Evolutionary conservation across 2,329 filamentous ascomycete species (phyloP).

Genomic region (Colletotrichum melonis): DNA sequence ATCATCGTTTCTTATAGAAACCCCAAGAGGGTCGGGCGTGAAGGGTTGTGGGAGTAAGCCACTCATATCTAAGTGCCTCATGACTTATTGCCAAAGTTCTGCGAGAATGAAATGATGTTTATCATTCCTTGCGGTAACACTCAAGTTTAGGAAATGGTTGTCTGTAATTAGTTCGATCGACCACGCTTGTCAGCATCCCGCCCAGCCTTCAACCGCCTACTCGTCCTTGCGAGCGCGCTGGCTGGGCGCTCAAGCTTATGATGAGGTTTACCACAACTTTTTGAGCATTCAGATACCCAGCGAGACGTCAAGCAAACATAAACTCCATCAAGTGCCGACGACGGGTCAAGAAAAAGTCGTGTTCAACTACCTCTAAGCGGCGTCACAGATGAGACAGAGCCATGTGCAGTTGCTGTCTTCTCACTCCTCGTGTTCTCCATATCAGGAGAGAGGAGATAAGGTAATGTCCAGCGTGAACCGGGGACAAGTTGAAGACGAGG

Average conservation of each 20-base stretch:
- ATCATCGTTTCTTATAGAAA: too few species aligned
- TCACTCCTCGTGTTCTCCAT: neutral
- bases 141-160: neutral
- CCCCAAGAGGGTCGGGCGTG: neutral
- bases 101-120: neutral
- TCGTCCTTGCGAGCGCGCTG: neutral
- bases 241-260: neutral
- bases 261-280: neutral
- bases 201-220: neutral
- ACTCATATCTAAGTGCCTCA: neutral
- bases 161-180: too few species aligned
- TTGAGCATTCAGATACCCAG: neutral
- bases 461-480: too few species aligned
- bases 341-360: neutral
- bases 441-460: too few species aligned
- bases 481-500: neutral
- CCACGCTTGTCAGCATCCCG: neutral
- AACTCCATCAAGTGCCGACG: too few species aligned
- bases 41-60: neutral
- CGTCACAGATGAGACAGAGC: neutral
- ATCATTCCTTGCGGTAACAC: neutral
- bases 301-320: neutral
- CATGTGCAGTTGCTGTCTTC: neutral
- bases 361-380: neutral
- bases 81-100: neutral